Evolutionary conservation across 371 early-diverging fungal species (phyloP).

Genomic region (Parasitella parasitica): DNA sequence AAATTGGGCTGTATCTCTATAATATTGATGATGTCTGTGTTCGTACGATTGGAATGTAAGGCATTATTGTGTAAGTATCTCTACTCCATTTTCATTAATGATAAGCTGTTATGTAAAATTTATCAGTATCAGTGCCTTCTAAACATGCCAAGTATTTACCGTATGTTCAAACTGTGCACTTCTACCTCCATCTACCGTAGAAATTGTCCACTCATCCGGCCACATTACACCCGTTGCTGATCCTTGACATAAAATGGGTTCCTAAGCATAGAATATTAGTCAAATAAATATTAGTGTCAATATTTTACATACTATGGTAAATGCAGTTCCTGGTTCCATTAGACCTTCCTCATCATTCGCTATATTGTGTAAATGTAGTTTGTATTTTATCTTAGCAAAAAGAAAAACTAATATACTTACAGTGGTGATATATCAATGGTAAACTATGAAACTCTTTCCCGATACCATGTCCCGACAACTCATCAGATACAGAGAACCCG

Average conservation of each 20-base stretch:
- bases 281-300: not conserved
- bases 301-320: conserved; percentile 64
- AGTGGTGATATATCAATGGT: conserved; percentile 64
- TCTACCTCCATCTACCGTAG: conserved; percentile 79
- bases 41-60: too few relatives aligned
- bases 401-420: too few relatives aligned
- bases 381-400: too few relatives aligned
- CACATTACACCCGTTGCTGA: conserved; percentile 65
- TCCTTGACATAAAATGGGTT: conserved; percentile 88
- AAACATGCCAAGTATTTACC: conserved; percentile 14
- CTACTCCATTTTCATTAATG: conserved; percentile 65
- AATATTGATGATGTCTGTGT: too few relatives aligned
- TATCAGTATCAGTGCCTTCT: not conserved
- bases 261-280: conserved; percentile 6
- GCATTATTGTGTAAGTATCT: conserved; percentile 61
- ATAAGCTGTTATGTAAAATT: conserved; percentile 48
- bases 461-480: conserved; percentile 90
- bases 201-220: conserved; percentile 90
- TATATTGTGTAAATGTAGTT: too few relatives aligned
- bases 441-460: conserved; percentile 69
- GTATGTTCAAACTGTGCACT: conserved; percentile 79
- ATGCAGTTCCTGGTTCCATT: conserved; percentile 79
- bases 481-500: conserved; percentile 70
- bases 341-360: conserved; percentile 59
- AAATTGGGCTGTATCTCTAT: too few relatives aligned